Evolutionary conservation across 345 rosid species (phyloP), one percentile per base, ranked within the genome.

Genomic region (Acer yangbiense): DNA sequence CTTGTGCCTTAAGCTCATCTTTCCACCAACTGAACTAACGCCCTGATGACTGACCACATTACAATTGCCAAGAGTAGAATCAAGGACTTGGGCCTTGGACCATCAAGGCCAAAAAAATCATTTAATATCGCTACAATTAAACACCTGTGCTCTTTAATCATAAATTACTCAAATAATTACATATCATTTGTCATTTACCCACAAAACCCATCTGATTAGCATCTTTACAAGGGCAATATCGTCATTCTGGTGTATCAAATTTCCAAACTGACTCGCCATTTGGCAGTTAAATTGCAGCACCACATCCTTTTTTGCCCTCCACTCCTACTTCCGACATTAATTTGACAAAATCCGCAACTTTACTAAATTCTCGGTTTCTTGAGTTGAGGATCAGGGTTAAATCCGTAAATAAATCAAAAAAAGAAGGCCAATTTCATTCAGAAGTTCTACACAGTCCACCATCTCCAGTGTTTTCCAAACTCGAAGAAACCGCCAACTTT

Each of bases 401-500:
- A 9, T 6, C 57, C n/a, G 78, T 62, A 77, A 81, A 61, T 73
- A 67, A 27, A 3, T 35, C 7, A 6, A 55, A 54, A 54, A 13
- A 6, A 0, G 39, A 64, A 65, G 76, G 72, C 3, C 66, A 25
- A 61, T 62, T 3, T 27, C 0, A 7, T 10, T 32, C 16, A 16
- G 25, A 11, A 17, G 7, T 9, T 50, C 44, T 20, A 48, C 58
- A 61, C 65, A 12, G 62, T 77, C 72, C 63, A 9, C 11, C 74
- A 50, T 2, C 69, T 54, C n/a, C 8, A 50, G 0, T 11, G 32
- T 23, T 39, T 39, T 11, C 69, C 9, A 35, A 43, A 32, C 14
- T 62, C 72, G 16, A 13, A 76, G 55, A 44, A 69, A 77, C 62
- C 44, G 72, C 81, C 76, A 74, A 2, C 66, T 68, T 55, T 35